phyloP scores from a whole-genome alignment of 169 alveolate genomes.

The Babesia divergens region DNA sequence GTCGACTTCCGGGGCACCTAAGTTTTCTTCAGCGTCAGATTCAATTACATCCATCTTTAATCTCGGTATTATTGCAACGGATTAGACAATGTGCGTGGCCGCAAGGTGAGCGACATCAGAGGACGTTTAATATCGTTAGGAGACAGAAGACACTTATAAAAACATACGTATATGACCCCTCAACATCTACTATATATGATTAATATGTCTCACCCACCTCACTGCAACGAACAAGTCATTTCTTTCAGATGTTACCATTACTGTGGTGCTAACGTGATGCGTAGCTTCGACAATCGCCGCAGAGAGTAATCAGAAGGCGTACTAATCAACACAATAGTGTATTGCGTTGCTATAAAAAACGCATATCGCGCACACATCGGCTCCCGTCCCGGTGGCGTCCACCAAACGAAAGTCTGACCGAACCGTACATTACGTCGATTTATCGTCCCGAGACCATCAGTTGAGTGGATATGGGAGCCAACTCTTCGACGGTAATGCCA shows the following conservation, averaged over 20 bases:
- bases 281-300: neutral
- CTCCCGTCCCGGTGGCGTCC: neutral
- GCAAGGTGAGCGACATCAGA: too few relatives aligned
- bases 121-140: too few relatives aligned
- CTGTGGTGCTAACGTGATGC: slow-evolving; percentile 12
- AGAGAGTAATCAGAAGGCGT: neutral
- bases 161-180: too few relatives aligned
- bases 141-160: too few relatives aligned
- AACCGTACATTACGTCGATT: neutral
- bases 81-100: too few relatives aligned
- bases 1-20: slow-evolving; percentile 3
- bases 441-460: neutral
- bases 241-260: neutral
- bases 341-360: neutral
- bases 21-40: neutral
- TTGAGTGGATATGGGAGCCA: slow-evolving; percentile 42
- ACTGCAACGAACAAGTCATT: too few relatives aligned
- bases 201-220: too few relatives aligned
- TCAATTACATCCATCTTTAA: neutral
- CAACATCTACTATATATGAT: too few relatives aligned
- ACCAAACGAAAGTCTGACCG: neutral
- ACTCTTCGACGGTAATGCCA: slow-evolving; percentile 28
- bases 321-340: neutral
- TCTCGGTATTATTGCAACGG: neutral
- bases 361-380: neutral